Base-by-base conservation (phyloP, 805 yeast species). In the Candida golubevii region DNA sequence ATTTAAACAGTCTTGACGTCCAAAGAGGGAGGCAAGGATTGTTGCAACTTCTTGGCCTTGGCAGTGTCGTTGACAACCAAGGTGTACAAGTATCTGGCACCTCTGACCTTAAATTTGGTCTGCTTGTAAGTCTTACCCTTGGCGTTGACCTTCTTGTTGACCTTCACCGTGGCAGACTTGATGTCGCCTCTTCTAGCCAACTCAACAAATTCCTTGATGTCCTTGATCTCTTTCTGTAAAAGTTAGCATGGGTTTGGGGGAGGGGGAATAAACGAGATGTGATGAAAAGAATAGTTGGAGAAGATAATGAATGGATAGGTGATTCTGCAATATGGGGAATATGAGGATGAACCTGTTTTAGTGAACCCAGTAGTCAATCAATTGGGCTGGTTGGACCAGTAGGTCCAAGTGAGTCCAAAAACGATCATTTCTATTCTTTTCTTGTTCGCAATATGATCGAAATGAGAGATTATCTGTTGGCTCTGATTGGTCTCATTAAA, bases 51-150 rank as follows among this genome's bases (percentile, higher is more conserved):
- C 85, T 87, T 83, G 66, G 98, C 98, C 83, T 89, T 90, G 74
- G 88, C 85, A 67, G 88, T 85, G 74, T 93, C 98, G 79, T 85
- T 82, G 67, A 93, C 91, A 62, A 86, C 86, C 75, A 91, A 80
- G 63, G 99, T 93, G 87, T 93, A 93, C 69, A 88, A 83, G 80
- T 86, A 74, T 74, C 80, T 88, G 57, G 96, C 67, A 74, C 97
- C 97, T 83, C 98, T 89, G 68, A 93, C 88, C 87, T 93, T 93
- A 90, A 93, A 93, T 79, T 93, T 93, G 79, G 97, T 89, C 78
- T 86, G 93, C 78, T 85, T 85, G 83, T 79, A 79, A 60, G 78
- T 77, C 80, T 85, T 85, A 74, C 93, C 95, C 72, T 77, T 76
- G 61, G 85, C 79, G 78, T 82, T 83, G 67, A 83, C 62, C 76